A percentile compares a stretch with the other conserved stretches of the same genome.
Evolutionary conservation across 2,329 filamentous ascomycete species (phyloP).

Genomic region (Neonectria neomacrospora): DNA sequence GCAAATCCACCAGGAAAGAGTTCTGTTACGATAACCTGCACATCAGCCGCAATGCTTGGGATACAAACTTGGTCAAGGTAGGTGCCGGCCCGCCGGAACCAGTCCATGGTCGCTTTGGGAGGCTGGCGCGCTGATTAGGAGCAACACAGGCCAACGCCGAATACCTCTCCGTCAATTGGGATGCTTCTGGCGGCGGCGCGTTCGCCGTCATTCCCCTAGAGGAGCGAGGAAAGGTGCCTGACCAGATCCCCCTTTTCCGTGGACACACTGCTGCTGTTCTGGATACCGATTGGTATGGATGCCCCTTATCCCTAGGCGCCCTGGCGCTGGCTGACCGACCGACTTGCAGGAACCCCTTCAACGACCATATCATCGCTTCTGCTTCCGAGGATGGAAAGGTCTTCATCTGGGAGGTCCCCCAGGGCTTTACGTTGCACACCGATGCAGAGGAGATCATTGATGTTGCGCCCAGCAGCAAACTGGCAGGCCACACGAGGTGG

Average conservation of each 20-base stretch:
- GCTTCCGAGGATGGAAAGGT: conserved; percentile 97
- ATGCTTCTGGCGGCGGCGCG: conserved; percentile 92
- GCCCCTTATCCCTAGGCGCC: conserved; percentile 27
- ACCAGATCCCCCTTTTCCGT: conserved; percentile 93
- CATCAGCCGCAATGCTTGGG: conserved; percentile 98
- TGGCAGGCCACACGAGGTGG: conserved; percentile 88
- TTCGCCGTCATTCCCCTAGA: conserved; percentile 94
- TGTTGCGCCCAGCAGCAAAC: conserved; percentile 81
- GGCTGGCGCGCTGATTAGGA: conserved; percentile 41
- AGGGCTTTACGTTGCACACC: conserved; percentile 84
- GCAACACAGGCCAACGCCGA: conserved; percentile 84
- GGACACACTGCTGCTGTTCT: conserved; percentile 95
- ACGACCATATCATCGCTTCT: conserved; percentile 91
- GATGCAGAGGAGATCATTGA: conserved; percentile 87
- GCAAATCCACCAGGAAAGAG: conserved; percentile 94
- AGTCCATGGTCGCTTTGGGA: conserved; percentile 26
- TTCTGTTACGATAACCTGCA: conserved; percentile 98
- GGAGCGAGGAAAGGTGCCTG: conserved; percentile 90
- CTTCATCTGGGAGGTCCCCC: conserved; percentile 94
- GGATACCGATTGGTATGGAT: conserved; percentile 90
- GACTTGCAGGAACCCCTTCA: conserved; percentile 84
- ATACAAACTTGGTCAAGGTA: conserved; percentile 98
- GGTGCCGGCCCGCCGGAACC: conserved; percentile 44
- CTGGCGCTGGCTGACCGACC: conserved; percentile 29
- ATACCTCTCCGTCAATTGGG: conserved; percentile 98